These are phyloP conservation scores for Ceratobasidium sp. DNA, from an alignment of 1,284 basidiomycete genomes.

Conservation along the genomic window DNA sequence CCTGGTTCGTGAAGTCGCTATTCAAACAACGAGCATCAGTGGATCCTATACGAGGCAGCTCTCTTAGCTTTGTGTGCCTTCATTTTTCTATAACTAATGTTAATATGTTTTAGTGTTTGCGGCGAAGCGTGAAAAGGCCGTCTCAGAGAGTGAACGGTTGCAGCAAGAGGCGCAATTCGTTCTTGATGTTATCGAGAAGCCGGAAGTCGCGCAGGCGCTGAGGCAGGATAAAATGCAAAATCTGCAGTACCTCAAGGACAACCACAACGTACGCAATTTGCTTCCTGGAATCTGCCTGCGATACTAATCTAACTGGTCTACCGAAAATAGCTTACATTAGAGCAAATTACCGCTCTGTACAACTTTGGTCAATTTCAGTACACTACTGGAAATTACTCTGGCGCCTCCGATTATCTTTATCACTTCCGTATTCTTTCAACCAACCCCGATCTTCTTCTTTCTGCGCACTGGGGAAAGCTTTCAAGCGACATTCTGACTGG, in stretches of 20 bases:
- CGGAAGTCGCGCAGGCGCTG: conserved; percentile 90
- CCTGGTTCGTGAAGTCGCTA: neutral
- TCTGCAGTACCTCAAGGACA: conserved; percentile 91
- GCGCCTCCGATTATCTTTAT: conserved; percentile 97
- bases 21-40: neutral
- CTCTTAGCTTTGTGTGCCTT: neutral
- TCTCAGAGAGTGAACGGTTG: conserved; percentile 86
- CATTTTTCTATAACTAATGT: conserved; percentile 11
- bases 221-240: conserved; percentile 98
- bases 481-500: conserved; percentile 96
- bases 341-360: conserved; percentile 97
- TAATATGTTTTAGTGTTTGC: conserved; percentile 74
- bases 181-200: conserved; percentile 95
- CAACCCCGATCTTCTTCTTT: conserved; percentile 90
- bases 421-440: conserved; percentile 98
- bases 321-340: conserved; percentile 81
- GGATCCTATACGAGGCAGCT: neutral
- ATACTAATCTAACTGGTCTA: conserved; percentile 12
- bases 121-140: conserved; percentile 82
- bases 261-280: conserved; percentile 79
- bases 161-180: conserved; percentile 93
- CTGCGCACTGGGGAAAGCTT: conserved; percentile 98
- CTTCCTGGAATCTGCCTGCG: conserved; percentile 44
- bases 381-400: conserved; percentile 95
- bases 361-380: conserved; percentile 99